Evolutionary conservation across 495 filamentous ascomycete genomes (phyloP), one percentile per base, ranked within the genome.

Genomic region (Chaetomium fimeti): DNA sequence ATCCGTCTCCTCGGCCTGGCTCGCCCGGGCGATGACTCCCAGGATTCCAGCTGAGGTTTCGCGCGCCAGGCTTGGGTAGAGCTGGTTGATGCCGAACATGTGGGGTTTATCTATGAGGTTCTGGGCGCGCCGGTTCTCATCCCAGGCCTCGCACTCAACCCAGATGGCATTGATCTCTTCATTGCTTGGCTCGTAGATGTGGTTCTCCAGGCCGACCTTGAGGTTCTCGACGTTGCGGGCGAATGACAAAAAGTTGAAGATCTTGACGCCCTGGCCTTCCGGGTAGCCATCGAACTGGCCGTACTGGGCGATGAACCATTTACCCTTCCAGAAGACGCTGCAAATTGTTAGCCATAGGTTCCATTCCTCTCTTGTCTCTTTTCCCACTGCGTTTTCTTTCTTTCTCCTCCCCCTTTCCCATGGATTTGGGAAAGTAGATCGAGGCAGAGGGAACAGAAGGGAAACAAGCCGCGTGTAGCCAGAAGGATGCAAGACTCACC

Each of bases 241-340:
- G 40, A 64, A 38, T 4, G 66, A 61, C 16, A 67, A 49, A 25
- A 67, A 67, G 11, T 36, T 36, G 48, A 57, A n/a, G 27, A 67
- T 8, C 24, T 51, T 61, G 38, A 47, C 49, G 56, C 66, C 66
- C 49, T 61, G 57, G 11, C 56, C 61, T 29, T 67, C 66, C 1
- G 66, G 61, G 45, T 64, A 63, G 40, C 66, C 66, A 47, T 67
- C 49, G 11, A 49, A 67, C 42, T 61, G 66, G 28, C 61, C 57
- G 60, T 67, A 67, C 51, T 67, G 66, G 29, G 66, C 66, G 28
- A 67, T 7, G 49, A 13, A 38, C 56, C 56, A 67, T 57, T 57
- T 60, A 0, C 61, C 56, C 57, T 64, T 64, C 61, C 61, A 67
- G 29, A 59, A 64, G 43, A 67, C 32, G 52, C 64, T 66, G 58